A percentile compares a stretch with the other conserved stretches of the same genome.
Evolutionary conservation across 1,284 basidiomycete genomes (phyloP).

Genomic region (Rhodotorula sp.): DNA sequence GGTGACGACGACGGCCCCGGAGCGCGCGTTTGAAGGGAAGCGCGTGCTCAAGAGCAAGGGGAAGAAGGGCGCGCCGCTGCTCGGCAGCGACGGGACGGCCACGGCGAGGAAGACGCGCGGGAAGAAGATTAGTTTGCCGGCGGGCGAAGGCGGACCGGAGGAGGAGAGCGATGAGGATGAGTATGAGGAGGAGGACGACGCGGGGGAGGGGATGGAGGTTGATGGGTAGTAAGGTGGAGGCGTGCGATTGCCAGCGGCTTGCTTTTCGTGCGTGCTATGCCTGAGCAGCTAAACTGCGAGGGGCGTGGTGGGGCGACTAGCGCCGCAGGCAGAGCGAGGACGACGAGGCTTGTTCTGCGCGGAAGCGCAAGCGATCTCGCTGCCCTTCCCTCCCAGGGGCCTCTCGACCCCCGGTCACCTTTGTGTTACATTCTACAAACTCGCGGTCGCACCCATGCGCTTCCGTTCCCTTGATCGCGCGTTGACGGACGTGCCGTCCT

Average conservation of each 20-base stretch:
- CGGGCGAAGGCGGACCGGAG: constrained; percentile 9
- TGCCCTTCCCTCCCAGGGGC: too few relatives aligned
- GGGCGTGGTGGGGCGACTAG: too few relatives aligned
- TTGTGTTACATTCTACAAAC: too few relatives aligned
- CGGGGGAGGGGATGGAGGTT: constrained; percentile 4
- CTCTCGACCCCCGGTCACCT: too few relatives aligned
- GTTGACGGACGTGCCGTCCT: too few relatives aligned
- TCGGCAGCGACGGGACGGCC: neutral
- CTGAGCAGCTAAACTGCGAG: too few relatives aligned
- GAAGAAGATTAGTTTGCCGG: constrained; percentile 15
- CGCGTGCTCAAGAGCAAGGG: constrained; percentile 15
- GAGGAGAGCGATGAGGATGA: constrained; percentile 12
- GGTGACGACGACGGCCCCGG: constrained; percentile 5
- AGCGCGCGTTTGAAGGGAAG: constrained; percentile 4
- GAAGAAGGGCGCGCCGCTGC: neutral
- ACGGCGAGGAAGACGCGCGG: constrained; percentile 19
- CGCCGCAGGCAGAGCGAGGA: too few relatives aligned
- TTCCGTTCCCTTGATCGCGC: too few relatives aligned
- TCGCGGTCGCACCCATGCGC: too few relatives aligned
- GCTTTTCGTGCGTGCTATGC: too few relatives aligned
- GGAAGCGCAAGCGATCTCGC: too few relatives aligned
- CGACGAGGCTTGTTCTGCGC: too few relatives aligned
- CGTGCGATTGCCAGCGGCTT: neutral
- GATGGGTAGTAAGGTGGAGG: neutral
- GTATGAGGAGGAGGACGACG: constrained; percentile 9